Evolutionary conservation across 2,329 filamentous ascomycete genomes (phyloP), one percentile per base, ranked within the genome.

Genomic region (Aureobasidium lini): DNA sequence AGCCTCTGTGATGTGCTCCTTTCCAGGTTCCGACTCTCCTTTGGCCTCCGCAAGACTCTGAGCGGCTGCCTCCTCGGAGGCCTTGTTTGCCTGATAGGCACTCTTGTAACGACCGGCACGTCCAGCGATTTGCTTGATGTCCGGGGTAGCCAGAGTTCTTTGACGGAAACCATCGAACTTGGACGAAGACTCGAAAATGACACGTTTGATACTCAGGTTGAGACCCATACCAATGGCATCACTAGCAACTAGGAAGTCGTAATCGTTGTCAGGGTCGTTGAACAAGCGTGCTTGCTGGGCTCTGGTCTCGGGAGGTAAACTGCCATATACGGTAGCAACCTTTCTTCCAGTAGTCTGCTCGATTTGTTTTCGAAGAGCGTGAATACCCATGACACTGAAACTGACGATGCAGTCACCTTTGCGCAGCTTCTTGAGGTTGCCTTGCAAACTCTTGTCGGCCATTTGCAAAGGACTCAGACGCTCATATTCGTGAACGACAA

Each of bases 211-310:
- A 64, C 81, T 85, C 71, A 99, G 75, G 68, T 99, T 99, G 23
- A 99, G 77, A 1, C 95, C 94, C 93, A 99, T 97, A 39, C 94
- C 94, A 63, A 99, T 93, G 48, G 94, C 94, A 73, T 96, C 91
- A 66, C 90, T 96, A 8, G 95, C 94, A 29, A 94, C 92, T 6
- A 99, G 79, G 66, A 86, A 95, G 70, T 99, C 94, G 70, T 96
- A 99, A 61, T 96, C 92, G 70, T 95, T 99, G 69, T 95, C 75
- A 0, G 91, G 92, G 64, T 97, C 89, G 69, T 99, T 99, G 79
- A 99, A 99, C 0, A 97, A 79, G 15, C 85, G 84, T 0, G 94
- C 94, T 75, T 99, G 94, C 69, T 93, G 86, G 3, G 91, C 90
- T 62, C 94, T 84, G 42, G 93, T 96, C 71, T 99, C 94, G 1